Evolutionary conservation across 2,329 filamentous ascomycete genomes (phyloP).

Genomic region (Pyricularia sp.): DNA sequence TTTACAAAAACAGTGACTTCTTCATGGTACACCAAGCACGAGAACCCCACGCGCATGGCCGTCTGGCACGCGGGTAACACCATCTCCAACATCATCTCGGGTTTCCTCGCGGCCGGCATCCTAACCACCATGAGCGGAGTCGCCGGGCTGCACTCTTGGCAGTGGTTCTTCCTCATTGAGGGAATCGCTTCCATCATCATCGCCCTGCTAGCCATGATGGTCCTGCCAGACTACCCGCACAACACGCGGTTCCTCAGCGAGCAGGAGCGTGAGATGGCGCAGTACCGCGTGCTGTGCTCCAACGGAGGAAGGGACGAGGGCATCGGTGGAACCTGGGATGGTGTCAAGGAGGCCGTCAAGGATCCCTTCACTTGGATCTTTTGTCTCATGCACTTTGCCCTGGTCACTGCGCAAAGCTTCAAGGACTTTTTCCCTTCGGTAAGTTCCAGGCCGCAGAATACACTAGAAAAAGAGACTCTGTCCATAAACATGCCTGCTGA

Average conservation of each 20-base stretch:
- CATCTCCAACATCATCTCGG: constrained; percentile 3
- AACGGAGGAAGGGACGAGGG: constrained; percentile 2
- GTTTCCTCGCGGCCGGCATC: constrained; percentile 4
- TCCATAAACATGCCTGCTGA: not conserved
- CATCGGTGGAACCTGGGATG: constrained; percentile 1
- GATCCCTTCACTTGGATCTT: constrained; percentile 3
- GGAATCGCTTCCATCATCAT: constrained; percentile 49
- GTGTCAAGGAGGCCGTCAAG: constrained; percentile 1
- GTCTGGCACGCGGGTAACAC: constrained; percentile 24
- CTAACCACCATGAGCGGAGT: not conserved
- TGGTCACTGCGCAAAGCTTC: constrained; percentile 2
- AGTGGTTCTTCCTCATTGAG: constrained; percentile 60
- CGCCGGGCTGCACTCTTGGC: constrained; percentile 29
- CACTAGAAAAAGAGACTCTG: no score
- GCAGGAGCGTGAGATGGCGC: constrained; percentile 45
- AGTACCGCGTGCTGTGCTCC: not conserved
- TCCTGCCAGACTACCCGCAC: constrained; percentile 40
- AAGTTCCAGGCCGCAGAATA: not conserved
- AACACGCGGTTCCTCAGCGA: constrained; percentile 39
- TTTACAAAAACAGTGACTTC: constrained; percentile 19
- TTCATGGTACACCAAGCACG: constrained; percentile 36
- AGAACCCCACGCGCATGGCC: constrained; percentile 31
- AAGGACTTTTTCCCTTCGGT: not conserved
- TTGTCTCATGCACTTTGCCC: not conserved
- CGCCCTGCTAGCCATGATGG: constrained; percentile 40